A percentile compares a stretch with the other conserved stretches of the same genome.
phyloP scores from a whole-genome alignment of 1,284 basidiomycete species.

The Pholiota adiposa region DNA sequence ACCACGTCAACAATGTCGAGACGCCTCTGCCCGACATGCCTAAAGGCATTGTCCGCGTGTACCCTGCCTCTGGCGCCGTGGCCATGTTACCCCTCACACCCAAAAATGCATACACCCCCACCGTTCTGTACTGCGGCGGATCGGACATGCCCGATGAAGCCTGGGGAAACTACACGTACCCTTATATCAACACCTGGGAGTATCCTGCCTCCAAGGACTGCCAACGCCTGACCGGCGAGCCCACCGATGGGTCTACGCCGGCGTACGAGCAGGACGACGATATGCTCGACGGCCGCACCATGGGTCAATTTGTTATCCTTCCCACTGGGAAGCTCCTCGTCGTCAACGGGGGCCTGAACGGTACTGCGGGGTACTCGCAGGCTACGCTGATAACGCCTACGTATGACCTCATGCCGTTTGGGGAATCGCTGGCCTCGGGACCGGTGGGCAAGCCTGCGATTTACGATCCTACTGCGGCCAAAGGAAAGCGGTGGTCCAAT shows the following conservation, averaged over 20 bases:
- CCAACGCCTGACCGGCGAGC: conserved; percentile 82
- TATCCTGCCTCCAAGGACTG: conserved; percentile 68
- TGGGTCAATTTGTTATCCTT: conserved; percentile 87
- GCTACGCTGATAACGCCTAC: conserved; percentile 51
- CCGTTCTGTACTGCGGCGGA: conserved; percentile 90
- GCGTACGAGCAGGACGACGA: conserved; percentile 74
- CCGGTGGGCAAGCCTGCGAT: conserved; percentile 76
- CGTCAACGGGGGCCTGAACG: conserved; percentile 80
- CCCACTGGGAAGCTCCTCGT: conserved; percentile 78
- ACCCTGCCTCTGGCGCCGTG: conserved; percentile 90
- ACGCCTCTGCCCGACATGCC: conserved; percentile 67
- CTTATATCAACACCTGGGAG: conserved; percentile 67
- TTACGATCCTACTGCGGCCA: conserved; percentile 71
- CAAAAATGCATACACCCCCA: conserved; percentile 86
- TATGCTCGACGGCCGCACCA: conserved; percentile 76
- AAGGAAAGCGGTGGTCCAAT: conserved; percentile 76
- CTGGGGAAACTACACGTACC: conserved; percentile 76
- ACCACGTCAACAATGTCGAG: conserved; percentile 63
- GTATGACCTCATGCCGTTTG: conserved; percentile 59
- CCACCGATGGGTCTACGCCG: conserved; percentile 58
- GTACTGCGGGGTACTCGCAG: conserved; percentile 73
- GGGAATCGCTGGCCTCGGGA: conserved; percentile 65
- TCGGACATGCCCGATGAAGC: conserved; percentile 72
- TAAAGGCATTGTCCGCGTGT: conserved; percentile 75
- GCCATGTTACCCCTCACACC: conserved; percentile 93